These are phyloP conservation scores for Acidomyces sp. DNA, from an alignment of 495 filamentous ascomycete genomes.

Conservation along the genomic window DNA sequence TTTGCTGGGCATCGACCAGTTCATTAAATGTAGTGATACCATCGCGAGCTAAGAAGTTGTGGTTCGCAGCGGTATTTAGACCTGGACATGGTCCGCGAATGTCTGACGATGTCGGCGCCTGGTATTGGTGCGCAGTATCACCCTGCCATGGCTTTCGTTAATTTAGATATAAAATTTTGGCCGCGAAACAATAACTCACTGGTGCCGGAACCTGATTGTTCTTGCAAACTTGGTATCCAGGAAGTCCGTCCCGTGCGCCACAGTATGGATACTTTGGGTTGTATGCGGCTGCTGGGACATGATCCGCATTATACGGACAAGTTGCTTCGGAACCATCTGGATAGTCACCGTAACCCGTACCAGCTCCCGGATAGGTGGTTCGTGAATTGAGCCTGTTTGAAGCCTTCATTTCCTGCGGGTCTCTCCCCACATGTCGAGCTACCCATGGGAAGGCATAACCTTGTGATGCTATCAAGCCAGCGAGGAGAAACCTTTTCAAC, in stretches of 20 bases:
- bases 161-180: neutral
- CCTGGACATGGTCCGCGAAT: constrained; percentile 18
- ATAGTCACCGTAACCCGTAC: too few relatives aligned
- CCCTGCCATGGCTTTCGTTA: constrained; percentile 24
- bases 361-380: too few relatives aligned
- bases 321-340: too few relatives aligned
- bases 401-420: too few relatives aligned
- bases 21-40: constrained; percentile 34
- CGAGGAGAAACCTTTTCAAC: too few relatives aligned
- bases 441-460: too few relatives aligned
- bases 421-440: too few relatives aligned
- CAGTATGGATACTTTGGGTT: constrained; percentile 28
- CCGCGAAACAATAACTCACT: constrained; percentile 20
- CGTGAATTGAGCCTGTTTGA: too few relatives aligned
- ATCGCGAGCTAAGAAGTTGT: constrained; percentile 32
- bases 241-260: constrained; percentile 27
- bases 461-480: too few relatives aligned
- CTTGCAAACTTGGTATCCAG: constrained; percentile 28
- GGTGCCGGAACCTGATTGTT: constrained; percentile 28
- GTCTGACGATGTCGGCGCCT: neutral
- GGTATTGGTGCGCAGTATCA: neutral
- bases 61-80: constrained; percentile 28
- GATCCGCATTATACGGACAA: constrained; percentile 31
- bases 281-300: constrained; percentile 24
- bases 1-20: constrained; percentile 33